Conservation (phyloP, 345 rosid genomes). For the Eucalyptus camaldulensis region DNA sequence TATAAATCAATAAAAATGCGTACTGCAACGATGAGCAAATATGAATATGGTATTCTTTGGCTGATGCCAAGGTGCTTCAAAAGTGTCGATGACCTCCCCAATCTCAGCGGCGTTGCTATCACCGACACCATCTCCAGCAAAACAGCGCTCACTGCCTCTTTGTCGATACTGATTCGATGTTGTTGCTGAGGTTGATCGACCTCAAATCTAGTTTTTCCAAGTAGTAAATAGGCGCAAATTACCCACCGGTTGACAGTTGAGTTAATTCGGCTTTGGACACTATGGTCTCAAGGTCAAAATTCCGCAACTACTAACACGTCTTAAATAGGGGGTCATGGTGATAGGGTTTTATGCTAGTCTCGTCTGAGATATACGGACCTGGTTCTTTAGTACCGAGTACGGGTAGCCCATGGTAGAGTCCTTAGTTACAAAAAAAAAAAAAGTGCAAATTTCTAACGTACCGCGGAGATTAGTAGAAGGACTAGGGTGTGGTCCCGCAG, state of each 20-base stretch:
- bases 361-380: rapidly evolving
- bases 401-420: too few relatives aligned
- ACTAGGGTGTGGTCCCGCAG: neutral
- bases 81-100: neutral
- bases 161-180: neutral
- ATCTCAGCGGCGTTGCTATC: neutral
- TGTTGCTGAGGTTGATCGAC: neutral
- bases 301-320: rapidly evolving
- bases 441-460: neutral
- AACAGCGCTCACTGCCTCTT: neutral
- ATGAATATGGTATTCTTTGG: neutral
- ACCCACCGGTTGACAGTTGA: rapidly evolving
- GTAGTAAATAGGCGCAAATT: neutral
- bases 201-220: neutral
- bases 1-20: neutral
- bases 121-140: neutral
- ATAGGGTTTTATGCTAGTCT: rapidly evolving
- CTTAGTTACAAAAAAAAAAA: too few relatives aligned
- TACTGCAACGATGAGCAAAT: neutral
- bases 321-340: rapidly evolving
- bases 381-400: too few relatives aligned
- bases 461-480: neutral
- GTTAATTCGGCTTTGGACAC: rapidly evolving
- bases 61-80: neutral
- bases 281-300: rapidly evolving